These are phyloP conservation scores for Excoecaria cochinchinensis DNA, from an alignment of 345 rosid genomes.

Conservation along the genomic window DNA sequence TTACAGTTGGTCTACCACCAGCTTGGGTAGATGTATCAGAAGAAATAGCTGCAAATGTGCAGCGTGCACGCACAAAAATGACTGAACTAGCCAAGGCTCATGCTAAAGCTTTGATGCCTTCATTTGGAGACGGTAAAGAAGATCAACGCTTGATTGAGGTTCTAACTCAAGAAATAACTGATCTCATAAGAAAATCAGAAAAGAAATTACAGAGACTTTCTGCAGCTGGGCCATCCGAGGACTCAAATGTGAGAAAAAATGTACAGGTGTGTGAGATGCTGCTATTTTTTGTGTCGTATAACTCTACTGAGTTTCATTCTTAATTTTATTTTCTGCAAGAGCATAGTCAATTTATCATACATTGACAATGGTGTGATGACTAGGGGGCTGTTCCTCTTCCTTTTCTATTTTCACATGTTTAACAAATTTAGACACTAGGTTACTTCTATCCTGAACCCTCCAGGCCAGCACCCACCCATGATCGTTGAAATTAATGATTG, in stretches of 20 bases:
- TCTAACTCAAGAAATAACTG: conserved; percentile 83
- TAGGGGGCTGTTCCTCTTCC: not conserved
- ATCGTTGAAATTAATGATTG: conserved; percentile 6
- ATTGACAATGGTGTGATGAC: not conserved
- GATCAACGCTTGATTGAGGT: conserved; percentile 82
- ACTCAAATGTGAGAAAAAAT: conserved; percentile 88
- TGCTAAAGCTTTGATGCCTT: conserved; percentile 97
- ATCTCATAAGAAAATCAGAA: conserved; percentile 76
- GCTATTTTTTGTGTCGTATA: not conserved
- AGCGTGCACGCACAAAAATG: conserved; percentile 70
- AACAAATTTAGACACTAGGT: not conserved
- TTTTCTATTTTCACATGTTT: not conserved
- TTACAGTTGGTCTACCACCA: conserved; percentile 83
- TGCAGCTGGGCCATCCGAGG: conserved; percentile 76
- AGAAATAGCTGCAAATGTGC: conserved; percentile 81
- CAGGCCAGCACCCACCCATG: not conserved
- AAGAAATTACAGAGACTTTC: conserved; percentile 71
- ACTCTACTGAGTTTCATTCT: not conserved
- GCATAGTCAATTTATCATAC: not conserved
- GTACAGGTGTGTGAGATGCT: conserved; percentile 63
- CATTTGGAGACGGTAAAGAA: conserved; percentile 95
- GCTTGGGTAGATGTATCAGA: conserved; percentile 97
- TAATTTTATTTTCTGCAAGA: not conserved
- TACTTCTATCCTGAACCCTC: not conserved
- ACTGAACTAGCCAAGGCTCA: conserved; percentile 81